Percentiles rank a stretch among this genome's conserved stretches.
Conservation (phyloP, 805 yeast species). For the Wickerhamomyces pijperi region DNA sequence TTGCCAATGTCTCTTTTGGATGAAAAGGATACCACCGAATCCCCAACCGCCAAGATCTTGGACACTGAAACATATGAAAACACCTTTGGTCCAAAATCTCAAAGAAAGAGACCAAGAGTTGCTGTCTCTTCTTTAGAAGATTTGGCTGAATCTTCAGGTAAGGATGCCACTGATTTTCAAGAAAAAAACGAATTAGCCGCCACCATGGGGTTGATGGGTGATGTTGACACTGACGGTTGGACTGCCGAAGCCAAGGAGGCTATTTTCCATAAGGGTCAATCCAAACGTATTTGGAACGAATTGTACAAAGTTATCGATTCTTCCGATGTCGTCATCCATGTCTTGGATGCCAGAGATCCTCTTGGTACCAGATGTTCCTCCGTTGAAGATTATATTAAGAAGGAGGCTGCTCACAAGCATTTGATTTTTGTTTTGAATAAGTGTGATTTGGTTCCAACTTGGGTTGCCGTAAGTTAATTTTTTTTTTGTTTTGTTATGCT, state of each 20-base stretch:
- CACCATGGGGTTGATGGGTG: constrained; percentile 73
- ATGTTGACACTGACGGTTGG: constrained; percentile 60
- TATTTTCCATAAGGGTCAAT: constrained; percentile 93
- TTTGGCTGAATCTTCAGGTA: constrained; percentile 45
- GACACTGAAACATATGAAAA: constrained; percentile 78
- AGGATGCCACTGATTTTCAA: constrained; percentile 47
- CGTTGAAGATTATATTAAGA: constrained; percentile 84
- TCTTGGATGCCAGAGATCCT: constrained; percentile 95
- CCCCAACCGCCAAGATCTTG: constrained; percentile 69
- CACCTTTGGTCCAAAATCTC: constrained; percentile 92
- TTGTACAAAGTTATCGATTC: constrained; percentile 94
- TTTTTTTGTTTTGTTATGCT: not conserved
- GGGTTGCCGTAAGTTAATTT: constrained; percentile 90
- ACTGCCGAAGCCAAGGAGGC: constrained; percentile 90
- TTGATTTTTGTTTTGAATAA: constrained; percentile 88
- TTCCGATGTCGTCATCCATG: constrained; percentile 94
- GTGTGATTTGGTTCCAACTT: constrained; percentile 96
- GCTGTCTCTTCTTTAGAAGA: constrained; percentile 75
- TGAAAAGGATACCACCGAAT: constrained; percentile 66
- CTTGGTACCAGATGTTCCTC: constrained; percentile 89
- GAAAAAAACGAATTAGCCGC: constrained; percentile 71
- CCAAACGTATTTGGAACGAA: constrained; percentile 98
- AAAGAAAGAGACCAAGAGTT: constrained; percentile 80
- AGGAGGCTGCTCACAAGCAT: constrained; percentile 95
- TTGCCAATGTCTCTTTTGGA: constrained; percentile 92